Conservation (phyloP, 306 rosid species). For the Pyrus bretschneideri region DNA sequence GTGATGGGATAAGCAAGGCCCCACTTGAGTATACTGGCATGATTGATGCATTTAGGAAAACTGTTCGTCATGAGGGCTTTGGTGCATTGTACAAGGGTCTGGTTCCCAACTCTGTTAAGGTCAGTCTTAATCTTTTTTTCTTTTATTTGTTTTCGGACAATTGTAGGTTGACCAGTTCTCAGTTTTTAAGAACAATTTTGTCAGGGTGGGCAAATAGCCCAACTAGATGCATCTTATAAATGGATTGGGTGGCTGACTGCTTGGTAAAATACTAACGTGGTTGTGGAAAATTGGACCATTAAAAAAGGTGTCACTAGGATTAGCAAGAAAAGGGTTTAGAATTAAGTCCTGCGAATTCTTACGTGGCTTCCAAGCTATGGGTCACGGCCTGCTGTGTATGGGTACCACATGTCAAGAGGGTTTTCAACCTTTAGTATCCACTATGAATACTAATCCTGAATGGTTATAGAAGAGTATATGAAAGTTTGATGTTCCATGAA, state of each 20-base stretch:
- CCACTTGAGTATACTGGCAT: slow-evolving; percentile 84
- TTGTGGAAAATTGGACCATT: neutral
- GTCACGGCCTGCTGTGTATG: neutral
- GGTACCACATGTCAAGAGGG: neutral
- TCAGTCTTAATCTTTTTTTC: slow-evolving; percentile 12
- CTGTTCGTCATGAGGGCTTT: slow-evolving; percentile 87
- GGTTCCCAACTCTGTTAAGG: slow-evolving; percentile 98
- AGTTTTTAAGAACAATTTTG: neutral
- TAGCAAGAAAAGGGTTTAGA: neutral
- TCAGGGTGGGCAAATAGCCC: neutral
- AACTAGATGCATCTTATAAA: neutral
- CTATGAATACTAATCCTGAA: neutral
- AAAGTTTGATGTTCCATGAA: neutral
- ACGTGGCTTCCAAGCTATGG: neutral
- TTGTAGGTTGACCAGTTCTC: neutral
- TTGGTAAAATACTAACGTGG: neutral
- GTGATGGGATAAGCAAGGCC: slow-evolving; percentile 73
- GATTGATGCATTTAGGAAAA: slow-evolving; percentile 94
- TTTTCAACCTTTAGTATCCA: neutral
- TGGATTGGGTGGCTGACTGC: neutral
- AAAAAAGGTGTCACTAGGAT: neutral
- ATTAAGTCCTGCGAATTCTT: neutral
- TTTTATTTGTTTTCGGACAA: neutral
- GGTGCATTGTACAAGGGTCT: slow-evolving; percentile 98
- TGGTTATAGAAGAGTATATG: neutral